Evolutionary conservation across 306 rosid species (phyloP).

Genomic region (Mimosa pudica): DNA sequence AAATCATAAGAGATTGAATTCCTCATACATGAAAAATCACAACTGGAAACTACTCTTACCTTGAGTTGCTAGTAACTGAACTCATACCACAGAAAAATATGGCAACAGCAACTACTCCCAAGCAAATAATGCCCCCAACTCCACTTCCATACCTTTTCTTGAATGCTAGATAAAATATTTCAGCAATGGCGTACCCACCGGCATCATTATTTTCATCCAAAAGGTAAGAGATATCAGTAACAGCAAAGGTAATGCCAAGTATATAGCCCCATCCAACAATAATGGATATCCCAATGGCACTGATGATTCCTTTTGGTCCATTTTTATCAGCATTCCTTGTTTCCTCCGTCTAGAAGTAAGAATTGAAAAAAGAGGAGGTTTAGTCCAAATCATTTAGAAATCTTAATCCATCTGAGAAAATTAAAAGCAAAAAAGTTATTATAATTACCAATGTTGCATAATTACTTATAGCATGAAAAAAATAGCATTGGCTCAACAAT

Average conservation of each 20-base stretch:
- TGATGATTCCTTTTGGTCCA: slow-evolving; percentile 96
- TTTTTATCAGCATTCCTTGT: slow-evolving; percentile 85
- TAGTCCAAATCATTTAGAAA: slow-evolving; percentile 34
- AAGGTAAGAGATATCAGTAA: slow-evolving; percentile 68
- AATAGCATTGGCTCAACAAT: no score
- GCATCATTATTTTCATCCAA: slow-evolving; percentile 79
- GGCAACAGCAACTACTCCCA: slow-evolving; percentile 82
- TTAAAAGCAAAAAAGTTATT: background rate
- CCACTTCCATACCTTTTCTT: slow-evolving; percentile 89
- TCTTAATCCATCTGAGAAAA: slow-evolving; percentile 23
- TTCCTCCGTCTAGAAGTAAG: slow-evolving; percentile 80
- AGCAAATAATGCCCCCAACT: slow-evolving; percentile 90
- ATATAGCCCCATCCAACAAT: slow-evolving; percentile 91
- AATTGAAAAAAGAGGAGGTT: slow-evolving; percentile 32
- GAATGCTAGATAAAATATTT: slow-evolving; percentile 84
- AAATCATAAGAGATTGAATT: slow-evolving; percentile 25
- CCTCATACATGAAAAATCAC: slow-evolving; percentile 11
- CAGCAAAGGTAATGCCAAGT: slow-evolving; percentile 88
- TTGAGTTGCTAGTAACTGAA: slow-evolving; percentile 94
- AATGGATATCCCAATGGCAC: slow-evolving; percentile 86
- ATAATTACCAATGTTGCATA: no score
- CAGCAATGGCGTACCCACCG: slow-evolving; percentile 96
- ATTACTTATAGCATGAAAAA: no score
- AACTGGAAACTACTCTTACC: slow-evolving; percentile 47
- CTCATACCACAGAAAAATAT: slow-evolving; percentile 98